These are phyloP conservation scores for Penicillium waksmanii DNA, from an alignment of 495 filamentous ascomycete genomes.

Conservation along the genomic window DNA sequence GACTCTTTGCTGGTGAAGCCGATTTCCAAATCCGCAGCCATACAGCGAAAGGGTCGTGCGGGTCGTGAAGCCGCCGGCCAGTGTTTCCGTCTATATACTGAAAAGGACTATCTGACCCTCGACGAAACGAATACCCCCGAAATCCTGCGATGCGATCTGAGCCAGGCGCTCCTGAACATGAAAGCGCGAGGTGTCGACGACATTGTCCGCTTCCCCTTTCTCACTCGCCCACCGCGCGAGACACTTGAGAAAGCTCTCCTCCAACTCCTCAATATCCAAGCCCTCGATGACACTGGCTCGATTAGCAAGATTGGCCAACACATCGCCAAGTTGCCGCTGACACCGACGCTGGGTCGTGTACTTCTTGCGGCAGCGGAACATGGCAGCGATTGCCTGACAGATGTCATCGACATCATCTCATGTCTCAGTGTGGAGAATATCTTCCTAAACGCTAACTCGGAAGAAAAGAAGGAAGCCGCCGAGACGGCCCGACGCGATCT, in stretches of 20 bases:
- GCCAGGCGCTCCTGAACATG: constrained; percentile 87
- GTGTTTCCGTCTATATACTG: constrained; percentile 89
- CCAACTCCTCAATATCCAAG: constrained; percentile 76
- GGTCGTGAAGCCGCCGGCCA: constrained; percentile 90
- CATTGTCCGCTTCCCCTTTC: constrained; percentile 79
- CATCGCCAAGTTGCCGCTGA: constrained; percentile 81
- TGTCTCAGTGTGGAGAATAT: constrained; percentile 88
- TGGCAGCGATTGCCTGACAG: constrained; percentile 69
- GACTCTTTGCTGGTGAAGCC: constrained; percentile 90
- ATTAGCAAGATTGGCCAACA: constrained; percentile 76
- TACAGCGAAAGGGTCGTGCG: constrained; percentile 89
- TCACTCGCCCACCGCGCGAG: constrained; percentile 78
- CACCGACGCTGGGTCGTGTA: constrained; percentile 79
- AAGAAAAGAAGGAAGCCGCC: constrained; percentile 79
- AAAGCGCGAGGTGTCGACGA: constrained; percentile 89
- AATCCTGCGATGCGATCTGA: constrained; percentile 86
- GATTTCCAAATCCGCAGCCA: constrained; percentile 90
- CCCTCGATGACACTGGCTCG: constrained; percentile 69
- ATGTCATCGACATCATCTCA: constrained; percentile 90
- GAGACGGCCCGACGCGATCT: constrained; percentile 74
- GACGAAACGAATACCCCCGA: constrained; percentile 81
- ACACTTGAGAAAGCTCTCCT: constrained; percentile 82
- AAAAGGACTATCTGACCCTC: constrained; percentile 70
- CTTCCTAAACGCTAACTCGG: constrained; percentile 77
- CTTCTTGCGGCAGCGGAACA: constrained; percentile 77